Evolutionary conservation across 106 monocot species (phyloP), one percentile per base, ranked within the genome.

Genomic region (Apostasia ramifera): DNA sequence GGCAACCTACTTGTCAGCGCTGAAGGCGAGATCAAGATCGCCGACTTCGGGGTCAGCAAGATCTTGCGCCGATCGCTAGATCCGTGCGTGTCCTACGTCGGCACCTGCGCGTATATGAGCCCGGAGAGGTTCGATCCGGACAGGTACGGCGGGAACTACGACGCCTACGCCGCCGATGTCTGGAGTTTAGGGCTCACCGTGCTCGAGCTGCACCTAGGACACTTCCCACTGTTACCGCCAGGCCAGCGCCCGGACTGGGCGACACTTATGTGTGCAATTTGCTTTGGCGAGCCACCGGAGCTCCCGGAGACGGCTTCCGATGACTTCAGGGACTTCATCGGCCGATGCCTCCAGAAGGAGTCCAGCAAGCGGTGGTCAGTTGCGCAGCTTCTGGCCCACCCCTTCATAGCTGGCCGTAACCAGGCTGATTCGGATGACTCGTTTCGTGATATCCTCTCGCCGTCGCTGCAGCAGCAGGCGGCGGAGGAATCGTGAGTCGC

Each of bases 231-330:
- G 54, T 63, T 92, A 38, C 76, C 76, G 50, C 69, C 68, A 60
- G 92, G 92, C 37, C 78, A 85, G 83, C 51, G 83, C 44, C 88
- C 92, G 3, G 85, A 83, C 50, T 92, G 92, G 92, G 85, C 88
- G 8, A 70, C 88, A 65, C 83, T 94, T 38, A 86, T 94, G 87
- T 90, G 87, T 77, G 87, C 94, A 12, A 90, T 94, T 52, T 94
- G 90, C 67, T 78, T 90, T 79, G 94, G 85, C 3, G 90, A 88
- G 67, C 63, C 71, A 13, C 84, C 84, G 64, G 54, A 10, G 40
- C 46, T 84, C 44, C 84, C 86, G 49, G 58, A 44, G 2, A 43
- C 56, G 10, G 85, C 84, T 38, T 79, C 89, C 46, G 59, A 70
- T 26, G 82, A 91, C 61, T 47, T 91, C 42, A 72, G 67, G 47